Conservation (phyloP, 805 yeast genomes). For the Yarrowia divulgata region DNA sequence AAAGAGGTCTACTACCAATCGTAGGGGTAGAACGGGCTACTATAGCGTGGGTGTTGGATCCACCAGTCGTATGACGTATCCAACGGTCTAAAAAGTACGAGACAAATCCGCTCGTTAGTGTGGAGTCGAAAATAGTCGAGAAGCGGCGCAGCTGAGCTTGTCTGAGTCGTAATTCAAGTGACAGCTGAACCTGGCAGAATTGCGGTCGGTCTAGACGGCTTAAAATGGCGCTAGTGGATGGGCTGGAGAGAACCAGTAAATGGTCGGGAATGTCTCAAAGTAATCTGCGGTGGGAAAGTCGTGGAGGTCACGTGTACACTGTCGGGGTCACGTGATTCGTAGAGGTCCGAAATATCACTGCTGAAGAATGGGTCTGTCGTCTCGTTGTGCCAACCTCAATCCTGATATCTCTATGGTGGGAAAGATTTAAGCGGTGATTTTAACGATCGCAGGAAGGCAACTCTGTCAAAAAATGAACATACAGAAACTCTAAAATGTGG, state of each 20-base stretch:
- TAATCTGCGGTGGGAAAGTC: background rate
- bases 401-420: too few relatives aligned
- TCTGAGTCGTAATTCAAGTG: background rate
- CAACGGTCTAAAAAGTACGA: slow-evolving; percentile 5
- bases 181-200: background rate
- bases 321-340: too few relatives aligned
- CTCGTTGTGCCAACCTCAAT: background rate
- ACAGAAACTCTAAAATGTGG: slow-evolving; percentile 34
- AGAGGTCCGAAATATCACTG: too few relatives aligned
- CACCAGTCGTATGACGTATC: slow-evolving; percentile 19
- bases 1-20: background rate
- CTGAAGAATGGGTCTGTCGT: background rate
- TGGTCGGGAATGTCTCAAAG: background rate
- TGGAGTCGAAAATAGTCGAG: background rate
- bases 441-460: slow-evolving; percentile 22
- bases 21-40: background rate
- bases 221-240: too few relatives aligned
- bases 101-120: background rate
- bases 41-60: background rate
- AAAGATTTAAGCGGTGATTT: slow-evolving; percentile 16
- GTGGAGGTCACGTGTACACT: background rate
- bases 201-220: background rate
- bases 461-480: slow-evolving; percentile 2
- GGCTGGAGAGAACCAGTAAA: background rate
- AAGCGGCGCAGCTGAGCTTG: too few relatives aligned